These are phyloP conservation scores for Yamadazyma taylorii DNA, from an alignment of 1,139 yeast species.

Conservation along the genomic window DNA sequence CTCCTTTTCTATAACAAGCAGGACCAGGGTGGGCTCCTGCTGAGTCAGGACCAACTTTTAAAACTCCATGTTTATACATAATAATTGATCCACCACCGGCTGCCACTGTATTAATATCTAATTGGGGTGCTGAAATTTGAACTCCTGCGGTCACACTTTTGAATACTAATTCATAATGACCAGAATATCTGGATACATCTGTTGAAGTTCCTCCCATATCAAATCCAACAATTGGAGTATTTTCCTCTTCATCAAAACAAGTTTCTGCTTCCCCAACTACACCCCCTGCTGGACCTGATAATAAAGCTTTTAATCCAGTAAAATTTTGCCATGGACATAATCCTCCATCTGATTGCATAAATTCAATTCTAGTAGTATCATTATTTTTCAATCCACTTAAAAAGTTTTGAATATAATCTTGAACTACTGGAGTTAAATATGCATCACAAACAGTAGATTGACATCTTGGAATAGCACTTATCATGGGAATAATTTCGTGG, in stretches of 20 bases:
- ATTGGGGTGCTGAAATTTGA: constrained; percentile 54
- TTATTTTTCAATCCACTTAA: constrained; percentile 50
- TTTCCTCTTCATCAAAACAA: constrained; percentile 39
- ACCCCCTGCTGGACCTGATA: constrained; percentile 63
- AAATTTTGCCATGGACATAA: constrained; percentile 48
- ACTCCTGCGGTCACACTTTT: constrained; percentile 56
- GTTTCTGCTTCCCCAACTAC: constrained; percentile 58
- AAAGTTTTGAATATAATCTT: constrained; percentile 59
- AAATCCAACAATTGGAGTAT: constrained; percentile 50
- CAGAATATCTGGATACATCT: constrained; percentile 49
- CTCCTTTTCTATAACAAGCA: constrained; percentile 56
- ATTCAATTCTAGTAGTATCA: constrained; percentile 31
- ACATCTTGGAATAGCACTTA: constrained; percentile 67
- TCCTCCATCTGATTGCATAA: constrained; percentile 63
- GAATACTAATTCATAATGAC: constrained; percentile 49
- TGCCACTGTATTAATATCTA: constrained; percentile 58
- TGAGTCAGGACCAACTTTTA: constrained; percentile 55
- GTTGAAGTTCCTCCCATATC: constrained; percentile 66
- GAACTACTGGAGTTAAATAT: constrained; percentile 71
- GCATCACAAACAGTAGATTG: constrained; percentile 77
- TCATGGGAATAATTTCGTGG: constrained; percentile 68
- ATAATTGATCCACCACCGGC: constrained; percentile 61
- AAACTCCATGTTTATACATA: constrained; percentile 48
- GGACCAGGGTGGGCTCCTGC: constrained; percentile 63
- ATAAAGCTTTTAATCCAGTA: constrained; percentile 49